Evolutionary conservation across 2,329 filamentous ascomycete genomes (phyloP), one percentile per base, ranked within the genome.

Genomic region (Cordyceps javanica): DNA sequence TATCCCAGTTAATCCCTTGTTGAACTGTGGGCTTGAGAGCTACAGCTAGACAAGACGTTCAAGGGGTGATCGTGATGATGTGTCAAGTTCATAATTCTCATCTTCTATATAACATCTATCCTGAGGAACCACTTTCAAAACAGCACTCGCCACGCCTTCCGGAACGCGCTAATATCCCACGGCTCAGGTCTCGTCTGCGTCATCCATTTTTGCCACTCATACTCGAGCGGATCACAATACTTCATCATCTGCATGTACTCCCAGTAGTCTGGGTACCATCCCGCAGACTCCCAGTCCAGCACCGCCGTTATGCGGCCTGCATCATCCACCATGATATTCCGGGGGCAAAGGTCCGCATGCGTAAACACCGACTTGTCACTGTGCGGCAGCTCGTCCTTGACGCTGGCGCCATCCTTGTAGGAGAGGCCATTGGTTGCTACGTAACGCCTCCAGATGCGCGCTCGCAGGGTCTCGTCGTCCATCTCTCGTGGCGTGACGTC

Each of bases 291-390:
- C 60, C 59, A 62, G 51, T 64, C 60, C 23, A 63, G 32, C 21
- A 62, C 54, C 11, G 49, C 59, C 11, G 54, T 60, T 26, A 64
- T 63, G 19, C 50, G 50, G 44, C 60, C 42, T 19, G 34, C 41
- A 56, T 58, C 42, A 45, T 63, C 55, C 21, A 62, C 58, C 30
- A 64, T 61, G 49, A 64, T 63, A 44, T 62, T 63, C 28, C 58
- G 54, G 5, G 60, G 62, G 14, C 28, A 21, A 26, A 64, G 59
- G 44, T 64, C 61, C 32, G 58, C 61, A 52, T 64, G 61, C 11
- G 62, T 60, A 49, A 64, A 64, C 57, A 62, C 58, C 10, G 48
- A 59, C 25, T 23, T 46, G 42, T 53, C 50, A 42, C 50, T 32
- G 25, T 42, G 36, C 25, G 50, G 50, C 36, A 53, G 50, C 50